Evolutionary conservation across 176 grass and related monocot genomes (phyloP).

Genomic region (Ampelocalamus luodianensis): DNA sequence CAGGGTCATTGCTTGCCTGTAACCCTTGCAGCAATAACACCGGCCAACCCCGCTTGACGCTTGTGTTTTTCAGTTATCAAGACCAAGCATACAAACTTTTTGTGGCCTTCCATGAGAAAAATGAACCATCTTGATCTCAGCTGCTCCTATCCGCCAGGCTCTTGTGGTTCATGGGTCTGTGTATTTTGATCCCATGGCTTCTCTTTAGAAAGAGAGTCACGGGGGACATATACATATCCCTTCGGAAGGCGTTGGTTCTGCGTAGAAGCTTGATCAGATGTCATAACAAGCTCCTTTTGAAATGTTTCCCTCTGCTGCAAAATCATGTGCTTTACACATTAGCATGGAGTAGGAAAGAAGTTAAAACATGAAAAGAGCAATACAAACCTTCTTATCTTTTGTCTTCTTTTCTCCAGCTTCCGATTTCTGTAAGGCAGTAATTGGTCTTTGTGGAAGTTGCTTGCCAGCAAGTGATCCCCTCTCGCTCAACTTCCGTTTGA

Average conservation of each 20-base stretch:
- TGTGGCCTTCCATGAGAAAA: constrained; percentile 34
- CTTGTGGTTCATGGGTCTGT: constrained; percentile 62
- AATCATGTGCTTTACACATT: constrained; percentile 36
- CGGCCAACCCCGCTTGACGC: constrained; percentile 15
- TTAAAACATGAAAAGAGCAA: constrained; percentile 30
- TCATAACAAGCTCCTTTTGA: constrained; percentile 88
- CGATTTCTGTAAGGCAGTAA: constrained; percentile 48
- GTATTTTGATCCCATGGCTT: constrained; percentile 54
- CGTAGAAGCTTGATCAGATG: constrained; percentile 86
- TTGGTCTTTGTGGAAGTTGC: constrained; percentile 64
- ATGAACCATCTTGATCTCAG: constrained; percentile 46
- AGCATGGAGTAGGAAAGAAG: constrained; percentile 30
- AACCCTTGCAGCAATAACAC: constrained; percentile 41
- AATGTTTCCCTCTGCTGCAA: constrained; percentile 70
- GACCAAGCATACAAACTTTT: constrained; percentile 36
- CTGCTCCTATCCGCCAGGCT: constrained; percentile 79
- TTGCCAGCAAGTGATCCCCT: constrained; percentile 77
- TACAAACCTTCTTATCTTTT: constrained; percentile 67
- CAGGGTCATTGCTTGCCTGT: constrained; percentile 35
- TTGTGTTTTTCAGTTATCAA: constrained; percentile 32
- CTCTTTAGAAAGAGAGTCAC: constrained; percentile 92
- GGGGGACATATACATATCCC: constrained; percentile 89
- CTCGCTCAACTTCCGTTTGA: constrained; percentile 80
- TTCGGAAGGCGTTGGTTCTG: constrained; percentile 94
- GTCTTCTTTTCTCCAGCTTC: constrained; percentile 74